Evolutionary conservation across 2,329 filamentous ascomycete species (phyloP).

Genomic region (Clonostachys sp.): DNA sequence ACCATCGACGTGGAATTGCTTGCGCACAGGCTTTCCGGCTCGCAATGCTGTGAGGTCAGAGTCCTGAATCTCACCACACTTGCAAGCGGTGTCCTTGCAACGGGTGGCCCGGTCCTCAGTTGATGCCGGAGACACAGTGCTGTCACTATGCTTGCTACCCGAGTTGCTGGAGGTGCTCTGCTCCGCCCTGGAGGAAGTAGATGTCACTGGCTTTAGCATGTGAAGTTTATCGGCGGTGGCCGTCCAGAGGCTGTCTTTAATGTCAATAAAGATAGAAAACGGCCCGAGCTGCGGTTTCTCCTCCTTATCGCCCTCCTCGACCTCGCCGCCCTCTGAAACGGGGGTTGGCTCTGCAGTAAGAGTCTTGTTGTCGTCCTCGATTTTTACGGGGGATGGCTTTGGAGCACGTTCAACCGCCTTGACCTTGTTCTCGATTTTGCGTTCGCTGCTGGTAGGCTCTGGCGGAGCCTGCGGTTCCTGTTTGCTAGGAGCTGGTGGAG

Average conservation of each 20-base stretch:
- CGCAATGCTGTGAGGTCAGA: constrained; percentile 51
- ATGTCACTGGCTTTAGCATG: constrained; percentile 27
- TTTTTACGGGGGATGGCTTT: neutral
- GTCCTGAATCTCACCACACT: constrained; percentile 32
- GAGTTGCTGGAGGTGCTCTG: neutral
- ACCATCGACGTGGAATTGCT: constrained; percentile 53
- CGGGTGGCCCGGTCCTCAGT: constrained; percentile 15
- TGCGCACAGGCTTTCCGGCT: constrained; percentile 55
- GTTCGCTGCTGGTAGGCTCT: neutral
- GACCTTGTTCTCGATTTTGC: neutral
- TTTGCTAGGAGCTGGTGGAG: neutral
- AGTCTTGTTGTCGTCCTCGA: neutral
- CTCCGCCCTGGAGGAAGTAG: constrained; percentile 6
- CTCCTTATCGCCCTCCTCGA: neutral
- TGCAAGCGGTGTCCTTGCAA: constrained; percentile 29
- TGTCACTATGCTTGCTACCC: neutral
- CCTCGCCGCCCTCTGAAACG: neutral
- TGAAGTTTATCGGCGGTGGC: constrained; percentile 24
- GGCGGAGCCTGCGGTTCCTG: neutral
- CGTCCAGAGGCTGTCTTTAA: constrained; percentile 24
- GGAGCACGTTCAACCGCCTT: neutral
- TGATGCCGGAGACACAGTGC: neutral
- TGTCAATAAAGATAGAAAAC: constrained; percentile 26
- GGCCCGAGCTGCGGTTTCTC: constrained; percentile 18
- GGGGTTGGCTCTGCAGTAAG: neutral